Conservation (phyloP, 2,329 filamentous ascomycete species). For the Aspergillus proliferans region DNA sequence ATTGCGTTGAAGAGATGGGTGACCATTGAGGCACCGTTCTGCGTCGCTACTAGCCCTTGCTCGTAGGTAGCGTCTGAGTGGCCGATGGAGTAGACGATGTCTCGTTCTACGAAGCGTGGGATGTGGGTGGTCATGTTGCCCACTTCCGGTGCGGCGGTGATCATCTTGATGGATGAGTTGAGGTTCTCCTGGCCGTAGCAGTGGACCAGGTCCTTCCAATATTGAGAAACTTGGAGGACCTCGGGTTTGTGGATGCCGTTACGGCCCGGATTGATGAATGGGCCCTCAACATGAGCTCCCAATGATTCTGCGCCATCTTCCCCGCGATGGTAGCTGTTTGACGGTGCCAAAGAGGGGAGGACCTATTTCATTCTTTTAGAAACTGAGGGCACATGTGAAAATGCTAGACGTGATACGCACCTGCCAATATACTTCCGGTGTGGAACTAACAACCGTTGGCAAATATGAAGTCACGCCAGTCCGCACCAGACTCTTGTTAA, state of each 20-base stretch:
- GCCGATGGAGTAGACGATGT: constrained; percentile 73
- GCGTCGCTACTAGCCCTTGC: constrained; percentile 64
- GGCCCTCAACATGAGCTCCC: constrained; percentile 85
- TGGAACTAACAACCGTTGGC: constrained; percentile 71
- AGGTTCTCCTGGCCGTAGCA: constrained; percentile 65
- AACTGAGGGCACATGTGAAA: not conserved
- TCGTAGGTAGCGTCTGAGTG: constrained; percentile 86
- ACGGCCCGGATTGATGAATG: constrained; percentile 74
- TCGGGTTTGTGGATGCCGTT: constrained; percentile 78
- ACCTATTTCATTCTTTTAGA: constrained; percentile 29
- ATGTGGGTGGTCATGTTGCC: constrained; percentile 66
- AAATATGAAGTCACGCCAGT: constrained; percentile 86
- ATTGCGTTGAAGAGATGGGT: constrained; percentile 94
- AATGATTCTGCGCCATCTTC: constrained; percentile 74
- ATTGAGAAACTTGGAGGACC: constrained; percentile 60
- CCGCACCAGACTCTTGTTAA: constrained; percentile 65
- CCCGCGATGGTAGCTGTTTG: constrained; percentile 54
- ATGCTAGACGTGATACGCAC: constrained; percentile 31
- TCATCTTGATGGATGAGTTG: constrained; percentile 57
- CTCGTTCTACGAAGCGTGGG: constrained; percentile 55
- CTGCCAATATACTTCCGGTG: constrained; percentile 72
- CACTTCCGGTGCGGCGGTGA: constrained; percentile 79
- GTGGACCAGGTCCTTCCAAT: constrained; percentile 51
- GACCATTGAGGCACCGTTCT: constrained; percentile 77
- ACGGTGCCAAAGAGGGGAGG: constrained; percentile 71